Evolutionary conservation across 179 eudicot genomes (phyloP), one percentile per base, ranked within the genome.

Genomic region (Silene vulgaris): DNA sequence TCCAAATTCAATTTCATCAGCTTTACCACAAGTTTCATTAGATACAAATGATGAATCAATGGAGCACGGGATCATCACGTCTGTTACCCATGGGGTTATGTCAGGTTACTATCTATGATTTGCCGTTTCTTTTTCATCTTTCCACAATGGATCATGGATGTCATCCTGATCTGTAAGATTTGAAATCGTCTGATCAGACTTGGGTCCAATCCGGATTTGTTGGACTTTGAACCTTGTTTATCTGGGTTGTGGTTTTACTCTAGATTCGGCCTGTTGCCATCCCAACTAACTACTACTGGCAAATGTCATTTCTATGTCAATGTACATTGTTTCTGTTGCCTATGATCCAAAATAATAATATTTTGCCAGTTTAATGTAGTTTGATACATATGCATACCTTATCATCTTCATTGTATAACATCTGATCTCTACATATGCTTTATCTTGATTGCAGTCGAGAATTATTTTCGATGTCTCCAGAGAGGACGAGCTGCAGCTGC

Each of bases 41-140:
- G 19, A 35, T 57, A 72, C 72, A 13, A 86, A 65, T 73, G 87
- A 84, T 56, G 88, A 92, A 71, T 85, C 90, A 5, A 66, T 72
- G 64, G 91, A 87, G 72, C 85, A 87, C 73, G 97, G 96, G 60
- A 81, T 92, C 71, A 86, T 95, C 77, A 92, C 96, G 77, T 92
- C 99, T 74, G 84, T 89, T 60, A 89, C 95, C 52, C 97, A 86
- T 67, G 99, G 99, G 64, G 89, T 86, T 63, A 88, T 95, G 92
- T 69, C 94, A 85, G 99, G 99, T 95, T 40, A 35, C 21, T 3
- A 7, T 0, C 7, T 74, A 35, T 35, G 6, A 35, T 35, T 35
- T 5, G 7, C 40, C 40, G 0, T 35, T 35, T 35, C 40, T 35
- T 35, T 35, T 29, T 29, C 50, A n/a, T 21, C 7, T 14, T 8